These are phyloP conservation scores for Plasmodium billcollinsi DNA, from an alignment of 169 alveolate species.

Conservation along the genomic window DNA sequence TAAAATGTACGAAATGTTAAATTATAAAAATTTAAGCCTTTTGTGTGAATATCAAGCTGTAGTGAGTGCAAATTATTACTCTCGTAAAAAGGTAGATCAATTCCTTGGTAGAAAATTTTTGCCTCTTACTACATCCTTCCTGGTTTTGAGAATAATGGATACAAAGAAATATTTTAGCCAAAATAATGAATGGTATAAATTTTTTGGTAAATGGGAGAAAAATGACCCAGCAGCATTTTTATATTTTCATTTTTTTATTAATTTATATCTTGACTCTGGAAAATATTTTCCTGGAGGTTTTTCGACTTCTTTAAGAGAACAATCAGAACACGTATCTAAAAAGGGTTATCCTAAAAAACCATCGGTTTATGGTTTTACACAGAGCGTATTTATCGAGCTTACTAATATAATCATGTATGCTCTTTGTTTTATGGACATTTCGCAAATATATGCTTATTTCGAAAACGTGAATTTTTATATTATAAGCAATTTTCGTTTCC, in stretches of 20 bases:
- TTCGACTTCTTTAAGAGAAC: not conserved
- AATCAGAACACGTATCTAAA: not conserved
- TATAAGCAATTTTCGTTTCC: constrained; percentile 18
- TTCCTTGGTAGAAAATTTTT: constrained; percentile 39
- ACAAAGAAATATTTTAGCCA: too few species aligned
- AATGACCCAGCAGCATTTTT: not conserved
- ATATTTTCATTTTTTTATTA: not conserved
- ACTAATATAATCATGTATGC: too few species aligned
- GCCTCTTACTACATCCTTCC: not conserved
- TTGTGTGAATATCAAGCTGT: constrained; percentile 57
- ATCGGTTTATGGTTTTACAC: too few species aligned
- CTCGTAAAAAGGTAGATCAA: not conserved
- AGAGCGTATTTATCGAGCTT: too few species aligned
- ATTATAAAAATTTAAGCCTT: constrained; percentile 32
- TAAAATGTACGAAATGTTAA: not conserved
- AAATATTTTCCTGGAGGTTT: constrained; percentile 3
- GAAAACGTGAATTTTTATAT: not conserved
- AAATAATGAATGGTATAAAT: too few species aligned
- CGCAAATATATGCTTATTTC: constrained; percentile 12
- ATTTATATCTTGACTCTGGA: too few species aligned
- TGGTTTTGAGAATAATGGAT: not conserved
- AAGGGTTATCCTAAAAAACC: too few species aligned
- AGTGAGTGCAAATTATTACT: constrained; percentile 11
- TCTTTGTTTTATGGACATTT: not conserved
- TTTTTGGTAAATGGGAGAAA: too few species aligned